Conservation (phyloP, 768 basidiomycete species). For the Boletus rubroflammeus region DNA sequence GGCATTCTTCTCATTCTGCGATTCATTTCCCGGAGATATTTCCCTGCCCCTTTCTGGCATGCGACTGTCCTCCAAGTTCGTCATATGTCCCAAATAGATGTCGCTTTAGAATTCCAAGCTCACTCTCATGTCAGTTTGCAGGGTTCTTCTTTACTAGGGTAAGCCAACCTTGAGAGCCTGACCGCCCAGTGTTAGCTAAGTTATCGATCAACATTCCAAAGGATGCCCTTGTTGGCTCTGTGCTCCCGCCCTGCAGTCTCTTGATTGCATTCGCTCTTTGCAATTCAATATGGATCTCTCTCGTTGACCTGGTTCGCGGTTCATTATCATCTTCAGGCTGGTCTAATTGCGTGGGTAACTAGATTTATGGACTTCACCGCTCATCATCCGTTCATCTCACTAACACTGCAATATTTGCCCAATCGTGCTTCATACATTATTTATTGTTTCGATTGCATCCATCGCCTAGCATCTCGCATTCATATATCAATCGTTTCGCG, state of each 20-base stretch:
- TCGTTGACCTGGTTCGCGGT: conserved; percentile 25
- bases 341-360: neutral
- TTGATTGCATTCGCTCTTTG: conserved; percentile 21
- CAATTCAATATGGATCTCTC: conserved; percentile 17
- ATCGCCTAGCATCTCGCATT: conserved; percentile 2
- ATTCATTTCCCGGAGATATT: conserved; percentile 16
- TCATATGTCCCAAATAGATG: neutral
- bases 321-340: neutral
- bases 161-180: neutral
- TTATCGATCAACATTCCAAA: conserved; percentile 3
- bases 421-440: conserved; percentile 16
- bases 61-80: conserved; percentile 34
- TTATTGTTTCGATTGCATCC: conserved; percentile 12
- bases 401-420: conserved; percentile 24
- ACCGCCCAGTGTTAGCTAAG: neutral
- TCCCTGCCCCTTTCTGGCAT: conserved; percentile 30
- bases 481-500: conserved; percentile 4
- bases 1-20: conserved; percentile 19
- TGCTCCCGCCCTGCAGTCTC: conserved; percentile 1
- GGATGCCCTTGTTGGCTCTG: conserved; percentile 18
- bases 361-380: conserved; percentile 25
- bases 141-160: conserved; percentile 33
- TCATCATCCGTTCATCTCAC: conserved; percentile 18
- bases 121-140: conserved; percentile 23
- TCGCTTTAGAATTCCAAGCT: neutral